Conservation (phyloP, 257 asterid genomes). For the Prunella vulgaris region DNA sequence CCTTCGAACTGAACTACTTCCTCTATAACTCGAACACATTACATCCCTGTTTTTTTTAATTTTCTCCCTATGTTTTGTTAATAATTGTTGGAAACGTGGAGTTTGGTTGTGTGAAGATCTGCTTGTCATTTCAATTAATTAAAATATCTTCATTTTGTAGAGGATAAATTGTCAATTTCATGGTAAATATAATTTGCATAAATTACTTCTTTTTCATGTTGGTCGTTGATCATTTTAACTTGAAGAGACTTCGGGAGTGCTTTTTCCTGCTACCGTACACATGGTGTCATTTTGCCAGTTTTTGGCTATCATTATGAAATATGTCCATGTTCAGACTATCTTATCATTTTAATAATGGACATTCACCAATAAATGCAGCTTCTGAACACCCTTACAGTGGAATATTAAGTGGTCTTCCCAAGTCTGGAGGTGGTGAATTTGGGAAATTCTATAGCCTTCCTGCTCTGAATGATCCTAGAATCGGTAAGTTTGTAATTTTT, state of each 20-base stretch:
- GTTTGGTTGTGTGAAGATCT: not conserved
- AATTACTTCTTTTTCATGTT: not conserved
- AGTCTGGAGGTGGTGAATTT: constrained; percentile 84
- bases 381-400: constrained; percentile 63
- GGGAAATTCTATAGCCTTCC: constrained; percentile 89
- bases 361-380: constrained; percentile 44
- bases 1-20: not conserved
- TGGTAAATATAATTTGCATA: not conserved
- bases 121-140: not conserved
- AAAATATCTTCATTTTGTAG: not conserved
- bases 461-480: constrained; percentile 80
- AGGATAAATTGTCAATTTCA: not conserved
- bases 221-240: not conserved
- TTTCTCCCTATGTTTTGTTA: not conserved
- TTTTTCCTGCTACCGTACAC: not conserved
- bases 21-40: not conserved
- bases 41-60: not conserved
- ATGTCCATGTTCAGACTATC: not conserved
- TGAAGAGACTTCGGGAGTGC: not conserved
- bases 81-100: not conserved
- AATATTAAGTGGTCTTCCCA: constrained; percentile 69
- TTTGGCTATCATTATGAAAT: not conserved
- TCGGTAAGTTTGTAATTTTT: constrained; percentile 41
- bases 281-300: not conserved
- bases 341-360: not conserved